Base-by-base conservation (phyloP, 2,329 filamentous ascomycete genomes). In the Botrytis porri region DNA sequence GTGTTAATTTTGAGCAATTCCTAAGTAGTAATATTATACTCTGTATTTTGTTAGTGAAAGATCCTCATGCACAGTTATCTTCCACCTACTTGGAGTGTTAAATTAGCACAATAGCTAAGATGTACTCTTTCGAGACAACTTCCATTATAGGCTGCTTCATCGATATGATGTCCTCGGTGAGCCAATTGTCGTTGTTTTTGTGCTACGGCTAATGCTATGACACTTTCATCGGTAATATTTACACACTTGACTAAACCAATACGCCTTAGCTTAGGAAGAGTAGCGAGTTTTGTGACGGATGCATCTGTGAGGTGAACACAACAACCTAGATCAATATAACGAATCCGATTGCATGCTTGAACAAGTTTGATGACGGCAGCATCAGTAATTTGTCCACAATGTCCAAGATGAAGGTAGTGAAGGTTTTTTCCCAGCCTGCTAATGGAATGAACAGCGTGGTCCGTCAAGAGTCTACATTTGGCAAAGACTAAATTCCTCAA, bases 281-380 rank as follows among this genome's bases (percentile, higher is more conserved):
- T 89, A 8, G 96, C 95, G 54, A 99, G 86, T 76, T 93, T 91
- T 75, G 88, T 92, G 25, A 99, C 92, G 35, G 95, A 98, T 18
- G 88, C 86, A 78, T 99, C 96, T 0, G 96, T 98, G 74, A 99
- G 85, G 77, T 93, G 91, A 22, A 88, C 89, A 82, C 96, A 99
- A 84, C 96, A 98, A n/a, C 96, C 96, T 61, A 99, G 85, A 81
- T 99, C 96, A 76, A 99, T 99, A 81, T 99, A 99, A 72, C 96
- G 89, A 77, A 99, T 98, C 37, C 96, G 90, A 79, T 95, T 98
- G 85, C 96, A 99, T 70, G 86, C 86, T 77, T 92, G 90, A 57
- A 98, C 94, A 45, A 99, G 86, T 72, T 90, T 90, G 78, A 93
- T 92, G 29, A 99, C 94, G 1, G 94, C 95, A 51, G 90, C 87